phyloP scores from a whole-genome alignment of 2,329 filamentous ascomycete genomes.

The Paecilomyces sp. region DNA sequence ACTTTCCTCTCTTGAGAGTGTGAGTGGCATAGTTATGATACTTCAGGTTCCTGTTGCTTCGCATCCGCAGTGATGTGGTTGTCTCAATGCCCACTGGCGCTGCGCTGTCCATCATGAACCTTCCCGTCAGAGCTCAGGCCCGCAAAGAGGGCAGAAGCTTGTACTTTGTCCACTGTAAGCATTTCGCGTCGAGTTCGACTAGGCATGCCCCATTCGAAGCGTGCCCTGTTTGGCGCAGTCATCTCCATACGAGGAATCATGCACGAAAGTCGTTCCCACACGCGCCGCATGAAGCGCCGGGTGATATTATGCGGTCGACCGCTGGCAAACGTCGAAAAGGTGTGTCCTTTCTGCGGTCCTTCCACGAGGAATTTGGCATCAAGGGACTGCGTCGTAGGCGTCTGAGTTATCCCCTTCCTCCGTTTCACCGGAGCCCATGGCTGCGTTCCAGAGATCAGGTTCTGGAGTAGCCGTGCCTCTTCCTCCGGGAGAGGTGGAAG shows the following conservation, averaged over 20 bases:
- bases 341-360: conserved; percentile 29
- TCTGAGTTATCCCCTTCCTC: conserved; percentile 9
- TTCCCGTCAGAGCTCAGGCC: not conserved
- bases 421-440: conserved; percentile 24
- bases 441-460: conserved; percentile 22
- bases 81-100: not conserved
- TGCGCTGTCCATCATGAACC: not conserved
- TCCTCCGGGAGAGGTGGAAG: conserved; percentile 32
- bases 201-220: conserved; percentile 21
- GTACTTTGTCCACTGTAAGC: not conserved
- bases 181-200: not conserved
- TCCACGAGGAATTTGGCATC: conserved; percentile 23
- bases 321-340: conserved; percentile 22
- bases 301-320: conserved; percentile 36
- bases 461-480: conserved; percentile 27
- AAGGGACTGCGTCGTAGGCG: conserved; percentile 3
- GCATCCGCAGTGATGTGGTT: too few relatives aligned
- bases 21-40: too few relatives aligned
- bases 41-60: too few relatives aligned
- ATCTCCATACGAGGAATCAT: conserved; percentile 23
- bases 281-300: conserved; percentile 28
- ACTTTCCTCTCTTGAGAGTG: too few relatives aligned
- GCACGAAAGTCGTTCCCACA: conserved; percentile 29
- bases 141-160: not conserved
- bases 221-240: conserved; percentile 13